Conservation (phyloP, 176 grass and related monocot species). For the Ensete glaucum region DNA sequence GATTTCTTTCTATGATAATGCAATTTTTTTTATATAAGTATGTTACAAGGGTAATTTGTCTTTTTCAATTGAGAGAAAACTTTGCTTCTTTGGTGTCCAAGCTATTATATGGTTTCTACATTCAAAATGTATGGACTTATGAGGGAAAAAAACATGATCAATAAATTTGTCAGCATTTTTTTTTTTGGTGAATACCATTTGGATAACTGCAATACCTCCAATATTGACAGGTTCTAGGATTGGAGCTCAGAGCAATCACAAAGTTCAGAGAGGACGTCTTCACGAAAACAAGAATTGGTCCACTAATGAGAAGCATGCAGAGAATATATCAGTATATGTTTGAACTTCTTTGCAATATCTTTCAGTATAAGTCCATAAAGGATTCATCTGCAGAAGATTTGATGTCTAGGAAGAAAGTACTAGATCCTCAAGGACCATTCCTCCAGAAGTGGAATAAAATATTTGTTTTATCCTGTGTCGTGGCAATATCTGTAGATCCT, state of each 20-base stretch:
- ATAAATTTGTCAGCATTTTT: not conserved
- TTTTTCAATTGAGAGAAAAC: not conserved
- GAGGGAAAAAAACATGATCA: not conserved
- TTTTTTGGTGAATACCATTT: not conserved
- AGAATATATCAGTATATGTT: conserved; percentile 40
- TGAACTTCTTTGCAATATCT: conserved; percentile 17
- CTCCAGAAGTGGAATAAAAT: conserved; percentile 96
- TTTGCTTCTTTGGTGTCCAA: not conserved
- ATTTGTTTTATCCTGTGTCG: conserved; percentile 88
- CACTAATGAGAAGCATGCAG: conserved; percentile 32
- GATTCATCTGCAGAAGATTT: conserved; percentile 40
- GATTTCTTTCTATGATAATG: not conserved
- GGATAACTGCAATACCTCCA: not conserved
- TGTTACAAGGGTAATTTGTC: not conserved
- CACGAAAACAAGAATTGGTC: conserved; percentile 34
- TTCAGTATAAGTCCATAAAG: conserved; percentile 35
- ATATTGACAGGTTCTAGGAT: conserved; percentile 51
- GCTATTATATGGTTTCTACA: not conserved
- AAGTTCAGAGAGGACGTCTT: conserved; percentile 37
- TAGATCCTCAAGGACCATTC: conserved; percentile 92
- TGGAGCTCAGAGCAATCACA: conserved; percentile 52
- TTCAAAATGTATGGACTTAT: not conserved
- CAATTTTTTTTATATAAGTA: not conserved
- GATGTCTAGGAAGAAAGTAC: conserved; percentile 43
- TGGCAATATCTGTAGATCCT: conserved; percentile 76